Evolutionary conservation across 768 basidiomycete species (phyloP).

Genomic region (Boletus subcaerulescens): DNA sequence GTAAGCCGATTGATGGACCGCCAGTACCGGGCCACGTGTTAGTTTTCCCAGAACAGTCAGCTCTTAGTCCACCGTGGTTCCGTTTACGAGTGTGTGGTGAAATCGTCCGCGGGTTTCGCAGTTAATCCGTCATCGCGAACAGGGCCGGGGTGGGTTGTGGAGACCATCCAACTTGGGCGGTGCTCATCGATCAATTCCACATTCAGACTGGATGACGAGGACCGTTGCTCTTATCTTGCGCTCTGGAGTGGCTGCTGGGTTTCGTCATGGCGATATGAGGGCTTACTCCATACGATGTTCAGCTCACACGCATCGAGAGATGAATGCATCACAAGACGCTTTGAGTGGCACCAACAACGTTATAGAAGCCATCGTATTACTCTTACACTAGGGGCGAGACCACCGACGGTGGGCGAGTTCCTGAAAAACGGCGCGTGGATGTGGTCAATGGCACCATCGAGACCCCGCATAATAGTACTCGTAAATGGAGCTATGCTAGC

Average conservation of each 20-base stretch:
- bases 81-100: slow-evolving; percentile 9
- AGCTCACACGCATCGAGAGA: slow-evolving; percentile 17
- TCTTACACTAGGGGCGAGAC: slow-evolving; percentile 15
- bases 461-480: slow-evolving; percentile 27
- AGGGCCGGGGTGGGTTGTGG: slow-evolving; percentile 4
- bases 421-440: slow-evolving; percentile 20
- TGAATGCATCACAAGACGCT: slow-evolving; percentile 26
- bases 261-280: background rate
- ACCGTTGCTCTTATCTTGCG: slow-evolving; percentile 12
- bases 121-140: slow-evolving; percentile 14
- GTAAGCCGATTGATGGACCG: no score
- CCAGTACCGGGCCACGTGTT: slow-evolving; percentile 13
- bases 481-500: slow-evolving; percentile 6
- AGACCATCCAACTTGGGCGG: background rate
- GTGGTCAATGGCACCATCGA: slow-evolving; percentile 26
- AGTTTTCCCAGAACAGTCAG: slow-evolving; percentile 18
- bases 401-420: slow-evolving; percentile 13
- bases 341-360: slow-evolving; percentile 20
- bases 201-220: background rate
- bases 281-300: slow-evolving; percentile 2
- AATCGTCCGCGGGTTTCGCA: slow-evolving; percentile 25
- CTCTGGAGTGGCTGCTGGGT: background rate
- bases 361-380: slow-evolving; percentile 28
- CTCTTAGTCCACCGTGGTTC: slow-evolving; percentile 1
- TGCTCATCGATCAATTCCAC: background rate